Percentiles rank a stretch among this genome's conserved stretches.
Conservation (phyloP, 2,329 filamentous ascomycete species). For the Pseudogymnoascus sp. region DNA sequence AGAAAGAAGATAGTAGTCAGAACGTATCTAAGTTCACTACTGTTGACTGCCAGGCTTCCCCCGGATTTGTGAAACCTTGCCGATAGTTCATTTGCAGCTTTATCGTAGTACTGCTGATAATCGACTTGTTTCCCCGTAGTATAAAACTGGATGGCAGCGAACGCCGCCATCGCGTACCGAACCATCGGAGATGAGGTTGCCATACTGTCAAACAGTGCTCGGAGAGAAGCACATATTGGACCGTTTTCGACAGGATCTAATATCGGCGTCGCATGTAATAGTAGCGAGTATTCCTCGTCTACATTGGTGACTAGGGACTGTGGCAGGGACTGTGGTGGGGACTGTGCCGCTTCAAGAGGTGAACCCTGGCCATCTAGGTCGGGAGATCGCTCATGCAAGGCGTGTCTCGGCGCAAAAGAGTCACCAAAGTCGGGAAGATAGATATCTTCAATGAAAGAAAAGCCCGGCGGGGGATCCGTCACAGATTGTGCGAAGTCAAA, state of each 20-base stretch:
- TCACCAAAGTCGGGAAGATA: neutral
- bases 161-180: conserved; percentile 3
- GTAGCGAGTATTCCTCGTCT: conserved; percentile 6
- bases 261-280: conserved; percentile 3
- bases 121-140: conserved; percentile 1
- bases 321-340: neutral
- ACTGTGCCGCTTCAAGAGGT: neutral
- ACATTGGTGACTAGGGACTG: conserved; percentile 1
- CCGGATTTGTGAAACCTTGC: neutral
- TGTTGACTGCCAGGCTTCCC: neutral
- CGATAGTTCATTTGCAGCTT: neutral
- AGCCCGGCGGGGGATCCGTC: neutral
- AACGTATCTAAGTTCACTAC: conserved; percentile 4
- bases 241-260: conserved; percentile 1
- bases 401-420: neutral
- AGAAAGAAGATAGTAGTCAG: conserved; percentile 5
- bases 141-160: neutral
- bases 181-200: neutral
- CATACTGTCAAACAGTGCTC: conserved; percentile 5
- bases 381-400: neutral
- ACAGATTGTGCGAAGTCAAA: neutral
- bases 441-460: conserved; percentile 2
- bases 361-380: neutral
- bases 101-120: conserved; percentile 1
- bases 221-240: neutral